phyloP scores from a whole-genome alignment of 148 eudicot genomes.

The Rhododendron ferrugineum region DNA sequence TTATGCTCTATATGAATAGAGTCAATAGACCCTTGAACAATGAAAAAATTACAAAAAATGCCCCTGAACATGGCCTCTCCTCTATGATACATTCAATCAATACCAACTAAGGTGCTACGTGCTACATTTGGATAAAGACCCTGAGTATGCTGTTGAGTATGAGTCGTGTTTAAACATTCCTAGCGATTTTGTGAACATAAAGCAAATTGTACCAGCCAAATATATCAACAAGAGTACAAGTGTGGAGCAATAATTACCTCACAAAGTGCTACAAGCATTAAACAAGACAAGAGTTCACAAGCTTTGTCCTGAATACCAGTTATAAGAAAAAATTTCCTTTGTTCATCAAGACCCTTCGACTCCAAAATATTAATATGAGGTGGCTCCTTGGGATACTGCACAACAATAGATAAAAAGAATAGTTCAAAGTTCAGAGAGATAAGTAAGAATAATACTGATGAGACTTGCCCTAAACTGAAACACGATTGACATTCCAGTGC shows the following conservation, averaged over 20 bases:
- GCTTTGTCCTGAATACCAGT: conserved; percentile 51
- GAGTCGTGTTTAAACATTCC: background rate
- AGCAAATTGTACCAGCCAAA: background rate
- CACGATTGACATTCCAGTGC: background rate
- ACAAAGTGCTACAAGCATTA: conserved; percentile 87
- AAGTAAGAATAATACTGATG: background rate
- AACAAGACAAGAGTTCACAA: conserved; percentile 65
- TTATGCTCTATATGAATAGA: background rate
- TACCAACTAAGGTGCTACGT: background rate
- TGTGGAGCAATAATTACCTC: conserved; percentile 53
- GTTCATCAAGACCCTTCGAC: conserved; percentile 86
- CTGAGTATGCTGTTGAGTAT: background rate
- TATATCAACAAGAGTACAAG: background rate
- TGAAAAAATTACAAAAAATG: no score
- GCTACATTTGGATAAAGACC: background rate
- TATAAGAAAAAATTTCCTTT: conserved; percentile 51
- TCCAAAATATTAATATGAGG: conserved; percentile 62
- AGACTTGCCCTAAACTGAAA: background rate
- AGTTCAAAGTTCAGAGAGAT: conserved; percentile 7
- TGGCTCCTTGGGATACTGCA: conserved; percentile 88
- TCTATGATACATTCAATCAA: background rate
- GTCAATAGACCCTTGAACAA: background rate
- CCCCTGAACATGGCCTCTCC: background rate
- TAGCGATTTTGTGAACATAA: background rate
- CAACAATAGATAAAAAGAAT: conserved; percentile 18